Evolutionary conservation across 2,329 filamentous ascomycete genomes (phyloP).

Genomic region (Hansfordia pulvinata): DNA sequence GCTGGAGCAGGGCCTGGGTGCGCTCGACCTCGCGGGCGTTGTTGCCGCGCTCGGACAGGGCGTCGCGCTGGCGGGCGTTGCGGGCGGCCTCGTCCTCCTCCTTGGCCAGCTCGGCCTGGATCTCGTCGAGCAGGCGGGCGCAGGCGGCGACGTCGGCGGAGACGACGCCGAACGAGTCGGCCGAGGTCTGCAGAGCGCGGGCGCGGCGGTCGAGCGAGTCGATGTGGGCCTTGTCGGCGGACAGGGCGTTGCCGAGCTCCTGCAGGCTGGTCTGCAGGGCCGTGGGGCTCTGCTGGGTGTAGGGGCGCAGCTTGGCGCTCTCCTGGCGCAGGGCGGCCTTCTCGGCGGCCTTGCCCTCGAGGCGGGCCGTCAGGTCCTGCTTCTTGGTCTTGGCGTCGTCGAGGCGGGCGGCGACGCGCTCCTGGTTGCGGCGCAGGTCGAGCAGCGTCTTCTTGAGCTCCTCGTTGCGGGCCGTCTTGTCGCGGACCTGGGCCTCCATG

Average conservation of each 20-base stretch:
- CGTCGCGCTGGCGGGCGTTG: constrained; percentile 72
- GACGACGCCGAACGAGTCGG: constrained; percentile 78
- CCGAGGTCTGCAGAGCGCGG: constrained; percentile 82
- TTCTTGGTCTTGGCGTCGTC: constrained; percentile 77
- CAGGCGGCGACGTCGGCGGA: constrained; percentile 75
- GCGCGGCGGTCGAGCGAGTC: constrained; percentile 76
- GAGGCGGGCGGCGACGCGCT: constrained; percentile 68
- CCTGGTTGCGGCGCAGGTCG: constrained; percentile 70
- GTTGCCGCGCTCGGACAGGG: constrained; percentile 74
- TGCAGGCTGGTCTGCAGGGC: constrained; percentile 70
- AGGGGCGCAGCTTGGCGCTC: constrained; percentile 78
- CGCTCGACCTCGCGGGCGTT: constrained; percentile 87
- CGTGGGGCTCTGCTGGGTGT: constrained; percentile 78
- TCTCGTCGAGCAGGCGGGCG: constrained; percentile 80
- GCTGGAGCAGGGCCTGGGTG: constrained; percentile 68
- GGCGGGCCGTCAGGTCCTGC: constrained; percentile 53
- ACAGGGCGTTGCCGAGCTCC: constrained; percentile 68
- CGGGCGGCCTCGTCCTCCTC: constrained; percentile 82
- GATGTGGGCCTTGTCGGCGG: constrained; percentile 69
- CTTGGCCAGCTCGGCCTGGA: constrained; percentile 69
- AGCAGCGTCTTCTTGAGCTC: constrained; percentile 72
- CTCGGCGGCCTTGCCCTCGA: constrained; percentile 60
- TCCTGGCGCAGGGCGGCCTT: constrained; percentile 67
- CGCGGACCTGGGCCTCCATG: constrained; percentile 68
- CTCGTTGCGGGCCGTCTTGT: constrained; percentile 77